phyloP scores from a whole-genome alignment of 768 basidiomycete species.

The Boletus rubroflammeus region DNA sequence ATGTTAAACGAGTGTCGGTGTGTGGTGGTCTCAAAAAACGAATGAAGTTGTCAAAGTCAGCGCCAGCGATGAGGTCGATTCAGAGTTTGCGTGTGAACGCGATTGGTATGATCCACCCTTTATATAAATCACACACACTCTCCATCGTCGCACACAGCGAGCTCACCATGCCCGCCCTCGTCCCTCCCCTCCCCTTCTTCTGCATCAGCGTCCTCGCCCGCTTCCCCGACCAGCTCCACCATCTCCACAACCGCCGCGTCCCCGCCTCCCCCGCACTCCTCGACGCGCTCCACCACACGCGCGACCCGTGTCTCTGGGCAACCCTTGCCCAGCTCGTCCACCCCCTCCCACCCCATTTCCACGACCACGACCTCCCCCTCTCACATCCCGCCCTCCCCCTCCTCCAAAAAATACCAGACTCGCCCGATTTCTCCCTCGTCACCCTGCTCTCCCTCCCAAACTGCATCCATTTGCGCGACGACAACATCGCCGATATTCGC shows the following conservation, averaged over 20 bases:
- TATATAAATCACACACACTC: neutral
- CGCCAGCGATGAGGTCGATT: constrained; percentile 25
- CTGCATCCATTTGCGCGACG: constrained; percentile 56
- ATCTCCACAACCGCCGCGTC: constrained; percentile 38
- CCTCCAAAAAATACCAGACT: constrained; percentile 54
- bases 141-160: neutral
- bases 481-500: constrained; percentile 47
- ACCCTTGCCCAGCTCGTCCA: constrained; percentile 56
- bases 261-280: constrained; percentile 41
- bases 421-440: constrained; percentile 57
- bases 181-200: constrained; percentile 53
- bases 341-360: constrained; percentile 42
- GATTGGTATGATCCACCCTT: too few relatives aligned
- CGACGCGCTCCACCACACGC: constrained; percentile 28
- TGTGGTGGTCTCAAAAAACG: constrained; percentile 3
- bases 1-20: constrained; percentile 28
- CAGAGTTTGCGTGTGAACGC: constrained; percentile 18
- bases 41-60: constrained; percentile 14
- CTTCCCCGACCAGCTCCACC: constrained; percentile 36
- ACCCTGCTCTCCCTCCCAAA: constrained; percentile 59
- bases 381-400: constrained; percentile 50
- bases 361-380: constrained; percentile 45
- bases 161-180: neutral
- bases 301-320: constrained; percentile 63
- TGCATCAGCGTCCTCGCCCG: constrained; percentile 45